Base-by-base conservation (phyloP, 164 flowering plant species). In the Dillenia suffruticosa region DNA sequence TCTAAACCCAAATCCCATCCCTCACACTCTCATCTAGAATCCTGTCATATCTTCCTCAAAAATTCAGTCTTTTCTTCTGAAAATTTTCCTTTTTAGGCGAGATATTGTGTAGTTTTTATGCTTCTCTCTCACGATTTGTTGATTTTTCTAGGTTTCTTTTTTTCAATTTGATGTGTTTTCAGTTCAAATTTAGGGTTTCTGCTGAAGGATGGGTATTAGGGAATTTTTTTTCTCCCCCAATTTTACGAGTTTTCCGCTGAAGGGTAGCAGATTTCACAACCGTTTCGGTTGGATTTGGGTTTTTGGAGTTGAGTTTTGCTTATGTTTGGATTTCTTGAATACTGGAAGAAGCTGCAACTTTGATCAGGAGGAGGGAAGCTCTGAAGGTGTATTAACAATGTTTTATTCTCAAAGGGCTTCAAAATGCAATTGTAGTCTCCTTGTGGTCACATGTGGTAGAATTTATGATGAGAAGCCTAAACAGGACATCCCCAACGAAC, bases 401-500 rank as follows among this genome's bases (percentile, higher is more conserved):
- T 80, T 74, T 70, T 74, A 78, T 63, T 59, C 70, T 61, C 88
- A 83, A 80, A 86, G 82, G 62, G 51, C 81, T 77, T 62, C 77
- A 26, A 87, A 78, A 55, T 72, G 77, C 50, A 71, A 69, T 22
- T 90, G 92, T 74, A 68, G 70, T 60, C 81, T 88, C 53, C 85
- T 88, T 57, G 90, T 84, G 4, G 88, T 87, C 54, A 45, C 69
- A 10, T 75, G 85, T 71, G 81, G 81, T 8, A 67, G 70, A 55
- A 55, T 8, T 54, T 32, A 58, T 54, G 79, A 74, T 56, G 24
- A 45, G 32, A 78, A 76, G 52, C 73, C 40, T 51, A 70, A 79
- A 64, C 73, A 67, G 49, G 73, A 64, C 49, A 66, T 14, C 24
- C 11, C 58, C 5, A 78, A 65, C 26, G 77, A 73, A 53, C 62